Evolutionary conservation across 306 rosid species (phyloP), one percentile per base, ranked within the genome.

Genomic region (Vachellia pachyceras): DNA sequence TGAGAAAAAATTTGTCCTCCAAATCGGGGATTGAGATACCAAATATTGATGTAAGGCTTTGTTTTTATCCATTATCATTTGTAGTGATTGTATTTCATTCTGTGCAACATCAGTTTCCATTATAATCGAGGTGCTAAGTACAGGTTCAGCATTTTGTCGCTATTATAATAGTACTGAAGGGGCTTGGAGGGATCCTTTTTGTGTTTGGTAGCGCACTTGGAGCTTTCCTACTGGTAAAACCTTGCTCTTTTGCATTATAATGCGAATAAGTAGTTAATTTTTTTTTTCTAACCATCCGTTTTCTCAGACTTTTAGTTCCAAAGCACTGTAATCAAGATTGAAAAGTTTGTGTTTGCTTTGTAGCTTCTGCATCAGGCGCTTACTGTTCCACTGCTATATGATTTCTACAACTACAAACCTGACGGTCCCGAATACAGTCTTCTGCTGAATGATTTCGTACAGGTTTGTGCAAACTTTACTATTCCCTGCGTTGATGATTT

Each of bases 121-220:
- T 83, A 78, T 87, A 80, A 85, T 41, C 36, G 52, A 75, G 69
- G 61, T 52, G 49, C 72, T 64, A 40, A 42, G 40, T 84, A 37
- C 93, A 95, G 99, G 85, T 85, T 72, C 84, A 85, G 60, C 91
- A 89, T 60, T 67, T 91, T 71, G 90, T 88, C 75, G 85, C 85
- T 79, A 41, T 82, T 67, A 84, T 82, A 69, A 84, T 91, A 42
- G 73, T 91, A 60, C 86, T 90, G 8, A 91, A 92, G 84, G 99
- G 91, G 47, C 52, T 95, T 67, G 99, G 99, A 79, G 99, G 95
- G 79, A 82, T 92, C 76, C 82, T 95, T 14, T 95, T 95, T 75
- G 90, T 95, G 76, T 78, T 95, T 70, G 96, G 94, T 33, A 89
- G 92, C 78, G 79, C 82, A 50, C 23, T 90, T 78, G 99, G 97